These are phyloP conservation scores for Diaporthe aspalathi DNA, from an alignment of 2,329 filamentous ascomycete genomes.

Conservation along the genomic window DNA sequence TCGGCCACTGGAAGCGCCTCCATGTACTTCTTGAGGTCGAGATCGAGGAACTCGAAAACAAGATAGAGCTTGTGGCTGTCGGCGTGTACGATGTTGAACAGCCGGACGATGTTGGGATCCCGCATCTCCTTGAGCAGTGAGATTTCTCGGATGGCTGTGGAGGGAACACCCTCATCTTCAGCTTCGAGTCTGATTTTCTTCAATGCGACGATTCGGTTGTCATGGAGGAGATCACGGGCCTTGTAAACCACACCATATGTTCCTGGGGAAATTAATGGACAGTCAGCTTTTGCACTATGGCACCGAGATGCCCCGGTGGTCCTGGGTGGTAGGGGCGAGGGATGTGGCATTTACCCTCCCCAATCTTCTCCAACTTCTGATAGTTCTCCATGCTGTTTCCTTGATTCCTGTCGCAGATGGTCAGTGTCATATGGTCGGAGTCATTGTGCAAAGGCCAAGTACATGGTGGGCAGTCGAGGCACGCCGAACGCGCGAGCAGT, in stretches of 20 bases:
- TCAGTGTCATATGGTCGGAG: constrained; percentile 1
- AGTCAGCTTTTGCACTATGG: not conserved
- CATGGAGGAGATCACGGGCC: constrained; percentile 81
- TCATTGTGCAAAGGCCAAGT: not conserved
- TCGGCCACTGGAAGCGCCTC: constrained; percentile 84
- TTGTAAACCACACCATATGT: constrained; percentile 96
- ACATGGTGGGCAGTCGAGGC: constrained; percentile 8
- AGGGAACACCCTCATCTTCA: constrained; percentile 90
- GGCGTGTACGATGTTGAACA: constrained; percentile 90
- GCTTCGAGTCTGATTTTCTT: constrained; percentile 95
- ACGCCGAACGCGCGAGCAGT: not conserved
- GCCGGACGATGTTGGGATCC: constrained; percentile 85
- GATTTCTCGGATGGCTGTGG: constrained; percentile 91
- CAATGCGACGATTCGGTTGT: constrained; percentile 84
- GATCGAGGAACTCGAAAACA: constrained; percentile 87
- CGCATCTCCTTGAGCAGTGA: constrained; percentile 93
- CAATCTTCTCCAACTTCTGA: constrained; percentile 84
- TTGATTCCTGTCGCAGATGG: constrained; percentile 1
- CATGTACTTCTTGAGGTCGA: constrained; percentile 95
- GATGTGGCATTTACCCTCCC: constrained; percentile 69
- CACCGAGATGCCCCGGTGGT: too few species aligned
- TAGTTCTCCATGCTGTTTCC: constrained; percentile 64
- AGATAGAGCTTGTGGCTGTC: constrained; percentile 94
- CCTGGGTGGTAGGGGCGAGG: too few species aligned
- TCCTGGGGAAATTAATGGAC: constrained; percentile 62